Base-by-base conservation (phyloP, 495 filamentous ascomycete genomes). In the Neurospora sp. region DNA sequence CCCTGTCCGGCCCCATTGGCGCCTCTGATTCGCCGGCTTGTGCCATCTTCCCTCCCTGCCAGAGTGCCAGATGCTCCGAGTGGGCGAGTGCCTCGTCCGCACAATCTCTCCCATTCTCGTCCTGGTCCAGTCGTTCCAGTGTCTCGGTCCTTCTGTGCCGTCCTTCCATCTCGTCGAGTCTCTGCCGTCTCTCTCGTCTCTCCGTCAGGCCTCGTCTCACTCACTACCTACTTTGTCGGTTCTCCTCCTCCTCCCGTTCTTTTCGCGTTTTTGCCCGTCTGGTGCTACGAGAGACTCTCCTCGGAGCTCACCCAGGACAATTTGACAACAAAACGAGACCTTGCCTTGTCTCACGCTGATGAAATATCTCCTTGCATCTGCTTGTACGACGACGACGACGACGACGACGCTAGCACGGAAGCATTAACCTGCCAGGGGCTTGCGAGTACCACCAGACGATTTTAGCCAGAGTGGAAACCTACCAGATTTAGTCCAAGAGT, bases 11-110 rank as follows among this genome's bases (percentile, higher is more conserved):
- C 70, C 72, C 74, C 74, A 75, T 74, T 76, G 73, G 39, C 72
- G 68, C 70, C 74, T 74, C 73, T 79, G 73, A 81, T 81, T 81
- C 76, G 80, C 73, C 74, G 72, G 73, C 41, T 69, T 38, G 72
- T 72, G 39, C 68, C 61, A 61, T 69, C 46, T 68, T 35, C 7
- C 18, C 70, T 76, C 75, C 75, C 72, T 70, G 74, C 72, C 76
- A 48, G 71, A 74, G 53, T 65, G 53, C 53, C 53, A 61, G 53
- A 65, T 65, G 53, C 53, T 65, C 12, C 53, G 27, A 65, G 53
- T 35, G 53, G 53, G 12, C 53, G 27, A 65, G 27, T 38, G 37
- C 68, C 59, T 73, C 61, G 74, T 76, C 73, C 76, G 71, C 74
- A 71, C 77, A 72, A 77, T 81, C 76, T 77, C 73, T 27, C 53